These are phyloP conservation scores for Penicillium nucicola DNA, from an alignment of 495 filamentous ascomycete genomes.

Conservation along the genomic window DNA sequence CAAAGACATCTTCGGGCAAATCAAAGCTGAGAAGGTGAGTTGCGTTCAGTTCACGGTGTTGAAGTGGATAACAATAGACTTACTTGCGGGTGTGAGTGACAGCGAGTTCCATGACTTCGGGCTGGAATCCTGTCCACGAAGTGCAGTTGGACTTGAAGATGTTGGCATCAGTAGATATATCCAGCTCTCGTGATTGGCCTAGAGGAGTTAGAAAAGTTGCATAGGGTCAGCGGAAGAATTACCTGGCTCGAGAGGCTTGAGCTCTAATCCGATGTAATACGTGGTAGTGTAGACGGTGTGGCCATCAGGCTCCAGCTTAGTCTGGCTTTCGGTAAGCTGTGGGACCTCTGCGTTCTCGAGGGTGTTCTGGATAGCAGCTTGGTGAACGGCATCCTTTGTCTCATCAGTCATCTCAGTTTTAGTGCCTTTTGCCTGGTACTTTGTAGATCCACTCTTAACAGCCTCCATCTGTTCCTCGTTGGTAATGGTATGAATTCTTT, in stretches of 20 bases:
- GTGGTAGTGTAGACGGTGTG: constrained; percentile 76
- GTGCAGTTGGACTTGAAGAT: constrained; percentile 71
- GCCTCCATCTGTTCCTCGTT: constrained; percentile 66
- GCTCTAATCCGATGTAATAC: constrained; percentile 82
- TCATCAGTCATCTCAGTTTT: constrained; percentile 59
- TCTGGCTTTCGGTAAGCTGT: constrained; percentile 36
- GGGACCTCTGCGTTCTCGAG: constrained; percentile 44
- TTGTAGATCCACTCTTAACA: constrained; percentile 68
- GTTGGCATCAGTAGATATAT: constrained; percentile 69
- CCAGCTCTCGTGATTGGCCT: constrained; percentile 53
- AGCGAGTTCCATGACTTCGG: constrained; percentile 60
- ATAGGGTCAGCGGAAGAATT: constrained; percentile 12
- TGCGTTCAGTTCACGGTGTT: background rate
- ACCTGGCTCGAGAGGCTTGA: constrained; percentile 36
- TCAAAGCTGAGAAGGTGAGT: constrained; percentile 58
- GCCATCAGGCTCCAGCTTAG: constrained; percentile 17
- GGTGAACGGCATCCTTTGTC: constrained; percentile 52
- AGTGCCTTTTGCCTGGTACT: constrained; percentile 59
- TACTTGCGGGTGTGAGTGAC: constrained; percentile 78
- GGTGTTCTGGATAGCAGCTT: constrained; percentile 46
- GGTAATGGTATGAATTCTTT: constrained; percentile 70
- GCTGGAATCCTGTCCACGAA: constrained; percentile 63
- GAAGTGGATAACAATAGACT: constrained; percentile 18
- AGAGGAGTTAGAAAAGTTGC: constrained; percentile 19
- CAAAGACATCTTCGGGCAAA: constrained; percentile 86